These are phyloP conservation scores for Combretum micranthum DNA, from an alignment of 345 rosid species.

Conservation along the genomic window DNA sequence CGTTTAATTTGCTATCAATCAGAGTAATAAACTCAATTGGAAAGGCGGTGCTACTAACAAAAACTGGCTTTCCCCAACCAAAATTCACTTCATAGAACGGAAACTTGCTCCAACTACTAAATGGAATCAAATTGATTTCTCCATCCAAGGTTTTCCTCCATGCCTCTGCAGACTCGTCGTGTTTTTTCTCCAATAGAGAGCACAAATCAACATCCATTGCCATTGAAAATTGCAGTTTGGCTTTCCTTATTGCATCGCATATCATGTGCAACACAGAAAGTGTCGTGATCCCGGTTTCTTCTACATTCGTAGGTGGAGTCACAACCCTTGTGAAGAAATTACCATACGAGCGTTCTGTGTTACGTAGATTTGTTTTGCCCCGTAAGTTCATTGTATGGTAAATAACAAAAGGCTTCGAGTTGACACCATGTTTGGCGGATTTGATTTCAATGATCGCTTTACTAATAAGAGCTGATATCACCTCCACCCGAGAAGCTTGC, in stretches of 20 bases:
- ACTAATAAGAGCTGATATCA: conserved; percentile 15
- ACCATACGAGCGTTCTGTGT: too few relatives aligned
- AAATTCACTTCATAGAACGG: conserved; percentile 40
- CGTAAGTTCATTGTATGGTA: not conserved
- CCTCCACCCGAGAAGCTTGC: conserved; percentile 15
- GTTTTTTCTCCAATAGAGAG: not conserved
- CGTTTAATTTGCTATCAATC: conserved; percentile 28
- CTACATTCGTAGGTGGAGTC: not conserved
- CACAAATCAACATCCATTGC: not conserved
- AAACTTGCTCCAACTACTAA: conserved; percentile 30
- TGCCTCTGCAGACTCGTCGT: conserved; percentile 1
- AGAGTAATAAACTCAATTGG: conserved; percentile 21
- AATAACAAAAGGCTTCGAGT: conserved; percentile 9
- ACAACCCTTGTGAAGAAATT: too few relatives aligned
- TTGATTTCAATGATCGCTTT: not conserved
- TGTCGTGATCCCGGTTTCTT: not conserved
- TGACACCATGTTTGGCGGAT: too few relatives aligned
- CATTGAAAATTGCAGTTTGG: not conserved
- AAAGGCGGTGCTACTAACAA: conserved; percentile 21
- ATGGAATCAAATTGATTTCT: conserved; percentile 14
- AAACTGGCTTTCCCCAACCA: conserved; percentile 53
- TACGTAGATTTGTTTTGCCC: too few relatives aligned
- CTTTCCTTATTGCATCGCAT: conserved; percentile 7
- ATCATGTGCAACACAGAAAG: conserved; percentile 12
- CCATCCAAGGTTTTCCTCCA: not conserved